Percentiles rank a stretch among this genome's conserved stretches.
Conservation (phyloP, 2,329 filamentous ascomycete genomes). For the Aspergillus sp. region DNA sequence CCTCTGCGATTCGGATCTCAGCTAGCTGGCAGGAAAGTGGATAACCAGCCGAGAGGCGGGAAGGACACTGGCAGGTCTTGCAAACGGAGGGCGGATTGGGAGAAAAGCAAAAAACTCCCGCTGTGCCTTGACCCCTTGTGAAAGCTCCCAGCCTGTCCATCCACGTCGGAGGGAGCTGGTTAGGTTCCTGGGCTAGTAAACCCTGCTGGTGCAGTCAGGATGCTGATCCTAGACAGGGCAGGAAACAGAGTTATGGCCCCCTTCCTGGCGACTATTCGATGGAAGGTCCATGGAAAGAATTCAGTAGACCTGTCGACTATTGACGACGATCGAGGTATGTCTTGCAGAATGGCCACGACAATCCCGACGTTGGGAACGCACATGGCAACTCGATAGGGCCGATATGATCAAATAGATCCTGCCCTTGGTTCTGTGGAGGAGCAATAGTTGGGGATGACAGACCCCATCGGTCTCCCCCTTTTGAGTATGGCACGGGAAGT, state of each 20-base stretch:
- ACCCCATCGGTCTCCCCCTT: not conserved
- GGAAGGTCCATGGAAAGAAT: conserved; percentile 3
- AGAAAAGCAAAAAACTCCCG: too few relatives aligned
- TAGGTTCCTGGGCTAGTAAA: too few relatives aligned
- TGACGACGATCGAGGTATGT: conserved; percentile 8
- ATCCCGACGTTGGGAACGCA: not conserved
- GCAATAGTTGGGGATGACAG: not conserved
- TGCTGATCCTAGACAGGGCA: too few relatives aligned
- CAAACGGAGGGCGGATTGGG: too few relatives aligned
- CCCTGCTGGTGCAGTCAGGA: too few relatives aligned
- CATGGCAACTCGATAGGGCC: conserved; percentile 2
- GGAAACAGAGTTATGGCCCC: too few relatives aligned
- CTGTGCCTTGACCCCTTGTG: too few relatives aligned
- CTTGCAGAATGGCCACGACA: conserved; percentile 3
- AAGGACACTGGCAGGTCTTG: not conserved
- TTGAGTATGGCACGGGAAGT: not conserved
- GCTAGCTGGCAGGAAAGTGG: too few relatives aligned
- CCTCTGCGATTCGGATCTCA: not conserved
- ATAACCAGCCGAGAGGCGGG: not conserved
- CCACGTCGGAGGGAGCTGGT: too few relatives aligned
- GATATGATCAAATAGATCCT: not conserved
- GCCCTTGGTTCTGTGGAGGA: not conserved
- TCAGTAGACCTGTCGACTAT: conserved; percentile 10
- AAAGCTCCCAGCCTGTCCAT: too few relatives aligned
- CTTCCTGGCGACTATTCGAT: not conserved